phyloP scores from a whole-genome alignment of 1,139 yeast species.

The Taiozyma sp. region DNA sequence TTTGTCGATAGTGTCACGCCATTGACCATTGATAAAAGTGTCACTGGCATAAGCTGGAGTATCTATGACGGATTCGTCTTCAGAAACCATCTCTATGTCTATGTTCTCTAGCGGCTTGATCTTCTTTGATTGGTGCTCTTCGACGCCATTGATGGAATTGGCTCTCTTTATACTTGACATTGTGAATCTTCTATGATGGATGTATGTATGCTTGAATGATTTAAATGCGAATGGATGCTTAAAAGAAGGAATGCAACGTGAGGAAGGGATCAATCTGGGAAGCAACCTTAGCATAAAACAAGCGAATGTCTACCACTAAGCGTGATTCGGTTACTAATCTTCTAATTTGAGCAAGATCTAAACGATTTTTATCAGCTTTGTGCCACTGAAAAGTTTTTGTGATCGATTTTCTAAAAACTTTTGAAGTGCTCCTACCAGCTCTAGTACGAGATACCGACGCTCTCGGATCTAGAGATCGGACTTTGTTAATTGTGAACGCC shows the following conservation, averaged over 20 bases:
- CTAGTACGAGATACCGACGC: background rate
- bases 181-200: background rate
- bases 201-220: background rate
- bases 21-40: conserved; percentile 28
- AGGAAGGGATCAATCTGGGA: background rate
- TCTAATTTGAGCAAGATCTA: background rate
- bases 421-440: background rate
- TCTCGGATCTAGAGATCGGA: background rate
- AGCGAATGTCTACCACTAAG: background rate
- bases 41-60: conserved; percentile 3
- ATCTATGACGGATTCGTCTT: background rate
- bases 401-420: background rate
- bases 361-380: background rate
- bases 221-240: background rate
- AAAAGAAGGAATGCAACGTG: background rate
- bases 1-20: conserved; percentile 79
- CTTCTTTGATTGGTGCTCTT: background rate
- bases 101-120: background rate
- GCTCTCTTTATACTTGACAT: background rate
- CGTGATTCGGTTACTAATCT: background rate
- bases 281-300: background rate
- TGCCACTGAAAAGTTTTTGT: background rate
- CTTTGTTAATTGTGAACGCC: background rate
- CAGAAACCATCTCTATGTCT: conserved; percentile 4
- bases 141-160: background rate